Evolutionary conservation across 352 stramenopile genomes (phyloP).

Genomic region (Peronospora farinosa): DNA sequence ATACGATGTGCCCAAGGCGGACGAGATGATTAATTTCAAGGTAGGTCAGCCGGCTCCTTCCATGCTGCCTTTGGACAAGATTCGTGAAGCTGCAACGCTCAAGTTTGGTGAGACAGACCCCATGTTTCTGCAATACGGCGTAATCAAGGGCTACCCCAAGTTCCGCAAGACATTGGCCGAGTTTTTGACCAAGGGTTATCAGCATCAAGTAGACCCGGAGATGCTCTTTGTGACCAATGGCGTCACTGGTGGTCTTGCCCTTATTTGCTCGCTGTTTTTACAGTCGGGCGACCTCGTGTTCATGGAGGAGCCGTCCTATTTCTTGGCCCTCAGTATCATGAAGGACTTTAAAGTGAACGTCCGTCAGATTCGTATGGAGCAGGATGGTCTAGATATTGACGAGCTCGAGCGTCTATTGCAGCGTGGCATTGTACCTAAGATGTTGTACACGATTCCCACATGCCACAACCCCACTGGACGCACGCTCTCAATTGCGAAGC

Average conservation of each 20-base stretch:
- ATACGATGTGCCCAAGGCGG: constrained; percentile 72
- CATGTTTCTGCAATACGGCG: constrained; percentile 86
- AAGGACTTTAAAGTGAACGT: constrained; percentile 90
- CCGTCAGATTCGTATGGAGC: constrained; percentile 86
- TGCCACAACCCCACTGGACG: constrained; percentile 92
- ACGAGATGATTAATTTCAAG: constrained; percentile 89
- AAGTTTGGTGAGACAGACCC: constrained; percentile 83
- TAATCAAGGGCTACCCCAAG: constrained; percentile 85
- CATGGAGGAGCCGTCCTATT: constrained; percentile 92
- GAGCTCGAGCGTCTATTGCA: constrained; percentile 80
- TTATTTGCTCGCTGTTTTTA: constrained; percentile 85
- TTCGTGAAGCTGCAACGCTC: constrained; percentile 65
- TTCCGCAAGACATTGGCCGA: constrained; percentile 68
- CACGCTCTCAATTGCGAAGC: constrained; percentile 81
- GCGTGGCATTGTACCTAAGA: constrained; percentile 77
- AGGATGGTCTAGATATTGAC: constrained; percentile 79
- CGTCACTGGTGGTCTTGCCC: constrained; percentile 87
- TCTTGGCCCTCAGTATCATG: constrained; percentile 91
- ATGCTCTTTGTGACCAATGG: constrained; percentile 91
- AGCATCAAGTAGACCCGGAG: constrained; percentile 68
- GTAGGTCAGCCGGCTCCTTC: constrained; percentile 71
- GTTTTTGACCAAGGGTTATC: constrained; percentile 79
- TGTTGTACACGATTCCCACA: constrained; percentile 92
- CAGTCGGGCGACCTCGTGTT: constrained; percentile 88
- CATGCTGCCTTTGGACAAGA: constrained; percentile 86